phyloP scores from a whole-genome alignment of 805 yeast species.

The Candida fluviatilis region DNA sequence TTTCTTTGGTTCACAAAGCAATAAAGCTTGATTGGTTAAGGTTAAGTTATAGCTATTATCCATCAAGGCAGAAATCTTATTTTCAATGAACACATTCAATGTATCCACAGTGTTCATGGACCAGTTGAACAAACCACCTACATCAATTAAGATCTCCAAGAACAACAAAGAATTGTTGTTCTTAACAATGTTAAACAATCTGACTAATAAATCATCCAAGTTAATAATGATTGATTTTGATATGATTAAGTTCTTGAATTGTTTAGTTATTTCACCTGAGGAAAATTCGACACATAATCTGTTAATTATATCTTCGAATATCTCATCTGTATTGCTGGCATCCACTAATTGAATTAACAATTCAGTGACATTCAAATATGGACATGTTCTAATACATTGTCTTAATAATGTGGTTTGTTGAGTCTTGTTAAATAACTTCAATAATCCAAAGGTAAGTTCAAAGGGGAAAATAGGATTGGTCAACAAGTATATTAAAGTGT shows the following conservation, averaged over 20 bases:
- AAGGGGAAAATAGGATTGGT: conserved; percentile 87
- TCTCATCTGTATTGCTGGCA: conserved; percentile 51
- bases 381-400: conserved; percentile 80
- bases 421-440: conserved; percentile 40
- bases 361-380: conserved; percentile 61
- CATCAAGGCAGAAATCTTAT: conserved; percentile 43
- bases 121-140: conserved; percentile 70
- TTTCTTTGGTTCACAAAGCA: conserved; percentile 19
- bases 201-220: conserved; percentile 35
- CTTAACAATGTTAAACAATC: conserved; percentile 33
- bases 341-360: conserved; percentile 56
- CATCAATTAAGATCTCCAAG: conserved; percentile 64
- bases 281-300: conserved; percentile 68
- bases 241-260: conserved; percentile 35
- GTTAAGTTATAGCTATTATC: conserved; percentile 43
- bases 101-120: conserved; percentile 45
- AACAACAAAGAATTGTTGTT: conserved; percentile 55
- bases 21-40: conserved; percentile 42
- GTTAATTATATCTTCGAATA: conserved; percentile 62
- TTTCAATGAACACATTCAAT: conserved; percentile 41
- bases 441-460: conserved; percentile 49
- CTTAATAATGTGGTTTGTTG: conserved; percentile 62
- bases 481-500: conserved; percentile 64
- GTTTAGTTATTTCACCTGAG: conserved; percentile 51
- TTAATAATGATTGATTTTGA: conserved; percentile 16